Evolutionary conservation across 257 asterid genomes (phyloP).

Genomic region (Przewalskia tangutica): DNA sequence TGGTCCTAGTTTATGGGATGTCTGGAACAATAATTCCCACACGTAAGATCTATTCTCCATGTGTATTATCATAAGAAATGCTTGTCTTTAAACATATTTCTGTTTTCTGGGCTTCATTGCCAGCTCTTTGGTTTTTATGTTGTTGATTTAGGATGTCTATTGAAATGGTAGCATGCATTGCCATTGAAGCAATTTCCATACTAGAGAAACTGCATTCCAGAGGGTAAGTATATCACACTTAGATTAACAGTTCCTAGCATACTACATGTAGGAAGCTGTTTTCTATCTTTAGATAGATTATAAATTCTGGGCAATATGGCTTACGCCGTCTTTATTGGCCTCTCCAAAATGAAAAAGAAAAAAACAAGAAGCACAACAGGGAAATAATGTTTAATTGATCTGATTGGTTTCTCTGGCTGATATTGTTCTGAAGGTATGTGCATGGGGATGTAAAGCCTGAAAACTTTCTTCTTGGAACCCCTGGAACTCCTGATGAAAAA

Average conservation of each 20-base stretch:
- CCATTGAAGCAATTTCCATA: conserved; percentile 21
- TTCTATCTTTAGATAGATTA: neutral
- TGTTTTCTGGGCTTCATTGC: neutral
- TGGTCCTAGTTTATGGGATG: conserved; percentile 24
- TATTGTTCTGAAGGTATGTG: conserved; percentile 41
- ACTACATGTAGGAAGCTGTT: neutral
- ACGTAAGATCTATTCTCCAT: conserved; percentile 6
- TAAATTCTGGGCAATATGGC: neutral
- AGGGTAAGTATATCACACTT: conserved; percentile 10
- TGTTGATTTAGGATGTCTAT: conserved; percentile 13
- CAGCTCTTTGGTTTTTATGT: neutral
- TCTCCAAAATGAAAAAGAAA: neutral
- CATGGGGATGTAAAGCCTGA: conserved; percentile 79
- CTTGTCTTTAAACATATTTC: neutral
- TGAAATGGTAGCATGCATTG: conserved; percentile 25
- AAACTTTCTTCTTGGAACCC: conserved; percentile 63
- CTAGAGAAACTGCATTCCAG: conserved; percentile 17
- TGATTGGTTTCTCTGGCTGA: neutral
- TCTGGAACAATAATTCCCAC: conserved; percentile 19
- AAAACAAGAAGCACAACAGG: neutral
- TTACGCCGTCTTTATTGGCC: neutral
- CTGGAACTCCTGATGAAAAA: conserved; percentile 59
- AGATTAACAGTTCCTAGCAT: neutral
- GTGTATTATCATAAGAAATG: neutral
- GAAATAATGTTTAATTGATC: neutral